Base-by-base conservation (phyloP, 2,329 filamentous ascomycete genomes). In the Colletotrichum brevisporum region DNA sequence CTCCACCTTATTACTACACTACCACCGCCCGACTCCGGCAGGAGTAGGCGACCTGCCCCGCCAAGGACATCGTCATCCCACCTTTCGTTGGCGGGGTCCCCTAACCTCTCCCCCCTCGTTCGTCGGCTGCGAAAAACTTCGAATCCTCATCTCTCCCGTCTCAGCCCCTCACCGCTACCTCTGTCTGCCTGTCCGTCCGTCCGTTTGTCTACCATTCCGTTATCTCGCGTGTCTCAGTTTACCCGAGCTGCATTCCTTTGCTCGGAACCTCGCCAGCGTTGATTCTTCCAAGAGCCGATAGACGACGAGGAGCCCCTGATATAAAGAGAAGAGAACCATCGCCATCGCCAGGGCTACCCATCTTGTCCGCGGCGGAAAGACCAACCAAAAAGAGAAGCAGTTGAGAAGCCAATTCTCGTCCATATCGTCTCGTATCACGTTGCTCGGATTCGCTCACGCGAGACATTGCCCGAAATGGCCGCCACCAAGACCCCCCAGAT, bases 401-500 rank as follows among this genome's bases (percentile, higher is more conserved):
- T 24, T 26, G 10, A 43, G 2, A n/a, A 43, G 41, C 5, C 13
- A 12, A 43, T n/a, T 43, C 41, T 12, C 16, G 41, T 5, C 41
- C 13, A 13, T 43, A 8, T 10, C 10, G 31, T 8, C 9, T 21
- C 18, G 47, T 12, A 18, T 24, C 47, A 10, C 21, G n/a, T 9
- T 18, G 24, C 26, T 51, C 2, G 51, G 26, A 8, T 15, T 47
- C 51, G 51, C 59, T 13, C 58, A 39, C 64, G n/a, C 36, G 24
- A n/a, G 47, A 16, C 26, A 31, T n/a, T 39, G 10, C 41, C 24
- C 55, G 55, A 41, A 27, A 69, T 69, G 67, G 62, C 67, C 24
- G 15, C 63, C 48, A 10, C 55, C 47, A 65, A 60, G 39, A 60
- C 70, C 58, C 84, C 84, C 24, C 80, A 80, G 75, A 96, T 98